Evolutionary conservation across 495 filamentous ascomycete genomes (phyloP), one percentile per base, ranked within the genome.

Genomic region (Aspergillus conjunctus): DNA sequence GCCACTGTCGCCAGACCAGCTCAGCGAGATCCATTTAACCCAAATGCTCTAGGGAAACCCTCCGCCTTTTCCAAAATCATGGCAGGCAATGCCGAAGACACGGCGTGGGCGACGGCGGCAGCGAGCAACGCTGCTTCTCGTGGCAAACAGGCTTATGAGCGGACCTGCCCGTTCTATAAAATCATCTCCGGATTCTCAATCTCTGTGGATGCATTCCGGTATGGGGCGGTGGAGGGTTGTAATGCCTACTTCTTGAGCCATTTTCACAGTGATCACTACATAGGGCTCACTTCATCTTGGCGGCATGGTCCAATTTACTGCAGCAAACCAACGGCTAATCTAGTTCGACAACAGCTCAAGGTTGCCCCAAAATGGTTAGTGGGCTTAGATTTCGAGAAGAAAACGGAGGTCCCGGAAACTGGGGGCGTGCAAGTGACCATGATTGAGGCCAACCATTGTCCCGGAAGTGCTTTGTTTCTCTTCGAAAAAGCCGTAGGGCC

Each of bases 161-260:
- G 95, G 53, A 96, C 90, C 1, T 99, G 94, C 70, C 94, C 94
- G 0, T 99, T 98, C 69, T 99, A 98, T 77, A 99, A 99, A 72
- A 96, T 98, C 59, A 83, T 99, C 73, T 91, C 92, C 3, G 91
- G 91, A 1, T 89, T 97, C 60, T 89, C 83, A 54, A 95, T 98
- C 61, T 93, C 91, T 56, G 94, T 98, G 4, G 94, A 99, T 71
- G 94, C 95, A 0, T 98, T 99, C 72, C 86, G 92, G 7, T 99
- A 98, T 67, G 95, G 94, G 4, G 90, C 91, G 4, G 89, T 99
- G 0, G 84, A 95, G 70, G 92, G 91, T 0, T 95, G 91, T 70
- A 88, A 90, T 51, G 94, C 93, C 20, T 99, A 99, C 71, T 99
- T 99, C 67, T 83, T 99, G 26, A 96, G 91, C 63, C 94, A 99